phyloP scores from a whole-genome alignment of 2,329 filamentous ascomycete genomes.

The Botrytis sinoallii region DNA sequence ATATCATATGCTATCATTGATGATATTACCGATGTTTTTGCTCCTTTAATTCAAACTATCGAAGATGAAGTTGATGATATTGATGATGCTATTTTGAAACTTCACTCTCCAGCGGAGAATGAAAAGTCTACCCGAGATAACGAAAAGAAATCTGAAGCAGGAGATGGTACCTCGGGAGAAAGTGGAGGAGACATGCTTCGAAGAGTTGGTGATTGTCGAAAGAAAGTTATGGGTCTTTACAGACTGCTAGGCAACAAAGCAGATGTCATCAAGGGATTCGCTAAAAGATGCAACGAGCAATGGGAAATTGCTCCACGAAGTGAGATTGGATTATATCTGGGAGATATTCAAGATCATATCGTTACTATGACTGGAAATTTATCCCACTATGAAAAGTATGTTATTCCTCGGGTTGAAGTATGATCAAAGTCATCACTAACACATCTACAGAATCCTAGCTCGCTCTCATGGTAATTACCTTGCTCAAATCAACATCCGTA shows the following conservation, averaged over 20 bases:
- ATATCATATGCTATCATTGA: conserved; percentile 98
- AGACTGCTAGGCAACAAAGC: conserved; percentile 93
- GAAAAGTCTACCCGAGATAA: conserved; percentile 42
- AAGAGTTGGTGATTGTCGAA: conserved; percentile 87
- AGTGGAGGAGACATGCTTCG: conserved; percentile 79
- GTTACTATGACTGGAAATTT: conserved; percentile 98
- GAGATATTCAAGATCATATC: conserved; percentile 98
- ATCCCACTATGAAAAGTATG: conserved; percentile 92
- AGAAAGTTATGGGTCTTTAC: conserved; percentile 96
- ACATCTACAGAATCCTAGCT: conserved; percentile 66
- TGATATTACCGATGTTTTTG: conserved; percentile 96
- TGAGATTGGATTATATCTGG: conserved; percentile 95
- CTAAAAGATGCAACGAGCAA: conserved; percentile 95
- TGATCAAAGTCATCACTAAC: neutral
- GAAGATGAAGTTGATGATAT: conserved; percentile 97
- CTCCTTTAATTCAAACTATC: conserved; percentile 85
- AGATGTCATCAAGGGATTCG: conserved; percentile 98
- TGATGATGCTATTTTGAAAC: conserved; percentile 81
- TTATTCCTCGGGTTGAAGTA: conserved; percentile 22
- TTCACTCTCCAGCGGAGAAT: conserved; percentile 61
- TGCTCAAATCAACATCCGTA: conserved; percentile 98
- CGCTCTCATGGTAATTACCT: conserved; percentile 95
- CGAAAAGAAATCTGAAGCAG: conserved; percentile 47
- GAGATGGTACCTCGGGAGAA: conserved; percentile 41
- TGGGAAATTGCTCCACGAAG: conserved; percentile 94